Evolutionary conservation across 1,139 yeast species (phyloP), one percentile per base, ranked within the genome.

Genomic region (Debaryomyces coudertii): DNA sequence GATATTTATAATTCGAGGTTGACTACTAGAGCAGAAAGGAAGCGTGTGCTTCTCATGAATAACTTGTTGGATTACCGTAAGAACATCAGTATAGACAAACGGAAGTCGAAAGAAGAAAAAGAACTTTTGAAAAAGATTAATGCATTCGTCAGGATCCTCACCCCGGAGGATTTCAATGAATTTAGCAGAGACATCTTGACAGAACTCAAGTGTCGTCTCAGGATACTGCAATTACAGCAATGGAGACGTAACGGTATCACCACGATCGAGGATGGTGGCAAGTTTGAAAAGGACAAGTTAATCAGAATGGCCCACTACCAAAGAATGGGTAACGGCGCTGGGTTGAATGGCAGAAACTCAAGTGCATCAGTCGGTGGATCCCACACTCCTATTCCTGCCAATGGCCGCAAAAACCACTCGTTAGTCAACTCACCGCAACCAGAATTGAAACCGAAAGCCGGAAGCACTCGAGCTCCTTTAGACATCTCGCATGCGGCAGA

Each of bases 161-260:
- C 90, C 0, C 85, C 90, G 2, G 76, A 78, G 29, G 99, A 93
- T 67, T 93, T 86, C 65, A 85, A 82, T 40, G 77, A 77, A 11
- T 90, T 93, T 59, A 69, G 85, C 2, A 80, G 77, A 35, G 95
- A 88, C 60, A 77, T 90, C 51, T 61, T 90, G 46, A 80, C 83
- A 5, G 99, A 93, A 65, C 76, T 90, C 44, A 83, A 82, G 56
- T 85, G 90, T 56, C 78, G 98, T 46, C 79, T 85, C 33, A 78
- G 95, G 51, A 90, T 93, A 46, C 87, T 87, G 45, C 97, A 90
- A 67, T 70, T 95, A 35, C 99, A 93, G 63, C 93, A 86, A 58
- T 95, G 97, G 90, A 80, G 99, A 51, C 79, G 85, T 40, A 85
- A 89, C 62, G 99, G 99, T 2, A 79, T 93, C 40, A 86, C 90